phyloP scores from a whole-genome alignment of 2,329 filamentous ascomycete species.

The Xylaria polymorpha region DNA sequence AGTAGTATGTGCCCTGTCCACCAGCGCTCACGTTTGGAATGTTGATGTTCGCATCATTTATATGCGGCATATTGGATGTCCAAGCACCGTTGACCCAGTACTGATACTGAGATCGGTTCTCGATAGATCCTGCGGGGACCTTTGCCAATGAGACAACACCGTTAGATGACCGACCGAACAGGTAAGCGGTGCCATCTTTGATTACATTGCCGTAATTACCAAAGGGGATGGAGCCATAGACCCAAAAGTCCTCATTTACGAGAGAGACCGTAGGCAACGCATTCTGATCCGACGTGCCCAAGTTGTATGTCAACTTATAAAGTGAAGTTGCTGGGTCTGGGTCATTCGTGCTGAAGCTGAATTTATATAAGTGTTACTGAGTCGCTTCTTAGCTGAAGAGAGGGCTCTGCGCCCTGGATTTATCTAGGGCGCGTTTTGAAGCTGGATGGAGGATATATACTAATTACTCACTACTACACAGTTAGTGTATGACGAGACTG shows the following conservation, averaged over 20 bases:
- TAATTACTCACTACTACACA: constrained; percentile 33
- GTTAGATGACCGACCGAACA: constrained; percentile 40
- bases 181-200: constrained; percentile 39
- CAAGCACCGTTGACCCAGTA: constrained; percentile 38
- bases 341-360: constrained; percentile 35
- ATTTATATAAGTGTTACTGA: constrained; percentile 18
- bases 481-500: constrained; percentile 2
- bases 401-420: background rate
- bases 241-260: constrained; percentile 43
- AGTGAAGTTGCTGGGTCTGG: constrained; percentile 42
- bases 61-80: constrained; percentile 26
- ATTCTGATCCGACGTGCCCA: constrained; percentile 30
- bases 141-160: constrained; percentile 39
- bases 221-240: constrained; percentile 39
- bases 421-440: background rate
- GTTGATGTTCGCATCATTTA: constrained; percentile 19
- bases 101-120: constrained; percentile 41
- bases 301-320: constrained; percentile 41
- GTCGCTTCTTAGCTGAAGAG: background rate
- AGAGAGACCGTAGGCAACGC: constrained; percentile 40
- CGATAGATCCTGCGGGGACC: constrained; percentile 38
- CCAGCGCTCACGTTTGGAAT: constrained; percentile 36
- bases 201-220: constrained; percentile 43
- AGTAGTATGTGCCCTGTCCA: constrained; percentile 42
- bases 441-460: background rate